phyloP scores from a whole-genome alignment of 192 early-diverging fungal species.

The Backusella tarrabulga region DNA sequence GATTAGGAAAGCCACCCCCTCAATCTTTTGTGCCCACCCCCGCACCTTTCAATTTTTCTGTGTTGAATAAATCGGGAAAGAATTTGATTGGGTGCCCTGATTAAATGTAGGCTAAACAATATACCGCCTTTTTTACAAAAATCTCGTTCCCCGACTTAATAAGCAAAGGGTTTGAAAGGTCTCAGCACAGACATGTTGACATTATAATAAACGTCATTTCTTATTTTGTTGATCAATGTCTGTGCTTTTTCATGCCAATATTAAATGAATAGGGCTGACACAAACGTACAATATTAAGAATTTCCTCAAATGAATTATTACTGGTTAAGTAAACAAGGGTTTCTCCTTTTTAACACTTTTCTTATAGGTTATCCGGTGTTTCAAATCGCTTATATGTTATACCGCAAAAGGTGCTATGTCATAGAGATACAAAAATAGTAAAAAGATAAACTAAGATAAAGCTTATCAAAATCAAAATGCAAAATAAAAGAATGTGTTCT shows the following conservation, averaged over 20 bases:
- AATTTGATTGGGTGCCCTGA: not conserved
- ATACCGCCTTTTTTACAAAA: not conserved
- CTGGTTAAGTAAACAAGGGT: not conserved
- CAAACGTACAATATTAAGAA: not conserved
- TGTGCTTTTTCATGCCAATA: not conserved
- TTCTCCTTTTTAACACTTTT: not conserved
- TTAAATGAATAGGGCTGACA: not conserved
- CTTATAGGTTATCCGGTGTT: not conserved
- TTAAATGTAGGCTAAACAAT: slow-evolving; percentile 6
- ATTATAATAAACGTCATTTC: not conserved
- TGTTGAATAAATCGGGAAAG: not conserved
- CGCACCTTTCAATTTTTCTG: not conserved
- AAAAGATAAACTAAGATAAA: too few relatives aligned
- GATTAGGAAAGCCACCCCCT: not conserved
- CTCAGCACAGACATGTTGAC: not conserved
- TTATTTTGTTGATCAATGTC: not conserved
- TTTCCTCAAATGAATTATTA: not conserved
- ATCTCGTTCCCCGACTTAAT: not conserved
- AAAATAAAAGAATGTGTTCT: too few relatives aligned
- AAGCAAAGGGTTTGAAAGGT: not conserved
- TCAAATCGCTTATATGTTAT: not conserved
- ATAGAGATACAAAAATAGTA: too few relatives aligned
- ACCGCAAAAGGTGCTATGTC: not conserved
- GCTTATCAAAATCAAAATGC: too few relatives aligned
- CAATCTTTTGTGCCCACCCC: slow-evolving; percentile 3